Base-by-base conservation (phyloP, 2,329 filamentous ascomycete genomes). In the Paracoccidioides lutzii region DNA sequence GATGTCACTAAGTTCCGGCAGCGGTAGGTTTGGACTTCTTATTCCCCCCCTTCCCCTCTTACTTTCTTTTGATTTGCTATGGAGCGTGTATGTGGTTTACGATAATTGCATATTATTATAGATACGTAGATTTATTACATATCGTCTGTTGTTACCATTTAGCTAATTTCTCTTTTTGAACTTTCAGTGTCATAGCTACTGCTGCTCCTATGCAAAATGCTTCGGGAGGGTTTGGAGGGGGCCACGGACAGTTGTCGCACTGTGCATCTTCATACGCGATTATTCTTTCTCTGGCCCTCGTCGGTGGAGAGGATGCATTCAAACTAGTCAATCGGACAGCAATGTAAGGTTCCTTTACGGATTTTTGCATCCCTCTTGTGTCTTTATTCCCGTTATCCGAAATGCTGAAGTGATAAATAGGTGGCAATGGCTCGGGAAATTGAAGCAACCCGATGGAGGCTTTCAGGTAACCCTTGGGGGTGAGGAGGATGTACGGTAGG, bases 391-490 rank as follows among this genome's bases (percentile, higher is more conserved):
- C 32, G 33, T 53, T 44, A 52, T 53, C 51, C 40, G 40, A 53
- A 12, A 53, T 45, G n/a, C 32, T 53, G 22, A 45, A 14, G n/a
- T 40, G 38, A 43, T 45, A 28, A 22, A 58, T 51, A 77, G 74
- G 67, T 96, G 91, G 89, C 85, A 82, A 70, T 98, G 89, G 84
- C 79, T 98, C 15, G 88, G 87, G 60, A 77, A 78, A 42, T 78
- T 97, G 67, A 98, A 97, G 76, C 87, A 95, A 71, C 75, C 81
- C 9, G 83, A 88, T 67, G 93, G 93, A 52, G 89, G 89, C n/a
- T 97, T 98, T 68, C 83, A 85, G 64, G 87, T 98, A 76, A 84
- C 84, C 53, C 73, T 86, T 52, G 88, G 87, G 58, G 93, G 90
- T 57, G 93, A 98, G 73, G 86, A 93, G 71, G 93, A 98, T 70